Evolutionary conservation across 371 early-diverging fungal species (phyloP).

Genomic region (Mortierella sp.): DNA sequence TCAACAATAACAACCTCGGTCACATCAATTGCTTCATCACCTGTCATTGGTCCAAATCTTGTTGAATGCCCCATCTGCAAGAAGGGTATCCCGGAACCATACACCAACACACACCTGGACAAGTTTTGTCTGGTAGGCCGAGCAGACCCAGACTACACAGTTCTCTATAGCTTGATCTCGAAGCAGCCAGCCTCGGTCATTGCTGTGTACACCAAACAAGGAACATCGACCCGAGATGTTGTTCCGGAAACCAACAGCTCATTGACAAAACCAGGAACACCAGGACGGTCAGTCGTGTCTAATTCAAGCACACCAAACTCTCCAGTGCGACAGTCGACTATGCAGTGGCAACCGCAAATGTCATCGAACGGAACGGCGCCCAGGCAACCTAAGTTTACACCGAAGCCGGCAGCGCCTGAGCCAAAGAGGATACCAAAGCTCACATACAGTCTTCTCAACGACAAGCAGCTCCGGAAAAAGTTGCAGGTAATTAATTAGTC

Average conservation of each 20-base stretch:
- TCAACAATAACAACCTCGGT: neutral
- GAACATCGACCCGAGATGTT: conserved; percentile 21
- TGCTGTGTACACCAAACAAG: conserved; percentile 31
- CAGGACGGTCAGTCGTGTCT: neutral
- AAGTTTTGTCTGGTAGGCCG: conserved; percentile 54
- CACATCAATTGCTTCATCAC: neutral
- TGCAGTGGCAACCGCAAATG: conserved; percentile 8
- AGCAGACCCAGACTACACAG: conserved; percentile 37
- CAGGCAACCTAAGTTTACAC: neutral
- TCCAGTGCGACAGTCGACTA: conserved; percentile 1
- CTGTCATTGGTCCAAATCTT: neutral
- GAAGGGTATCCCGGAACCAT: conserved; percentile 40
- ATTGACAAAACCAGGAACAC: conserved; percentile 12
- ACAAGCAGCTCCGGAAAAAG: conserved; percentile 58
- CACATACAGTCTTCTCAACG: conserved; percentile 62
- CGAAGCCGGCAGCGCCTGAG: conserved; percentile 16
- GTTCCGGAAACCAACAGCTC: neutral
- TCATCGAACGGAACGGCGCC: conserved; percentile 9
- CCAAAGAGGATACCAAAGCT: conserved; percentile 59
- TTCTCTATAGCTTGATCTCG: conserved; percentile 11
- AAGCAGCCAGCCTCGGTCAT: conserved; percentile 13
- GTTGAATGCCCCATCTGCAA: conserved; percentile 59
- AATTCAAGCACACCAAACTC: neutral
- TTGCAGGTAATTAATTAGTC: conserved; percentile 44
- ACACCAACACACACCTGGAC: conserved; percentile 58